Evolutionary conservation across 192 early-diverging fungal genomes (phyloP).

Genomic region (Pilaira anomala): DNA sequence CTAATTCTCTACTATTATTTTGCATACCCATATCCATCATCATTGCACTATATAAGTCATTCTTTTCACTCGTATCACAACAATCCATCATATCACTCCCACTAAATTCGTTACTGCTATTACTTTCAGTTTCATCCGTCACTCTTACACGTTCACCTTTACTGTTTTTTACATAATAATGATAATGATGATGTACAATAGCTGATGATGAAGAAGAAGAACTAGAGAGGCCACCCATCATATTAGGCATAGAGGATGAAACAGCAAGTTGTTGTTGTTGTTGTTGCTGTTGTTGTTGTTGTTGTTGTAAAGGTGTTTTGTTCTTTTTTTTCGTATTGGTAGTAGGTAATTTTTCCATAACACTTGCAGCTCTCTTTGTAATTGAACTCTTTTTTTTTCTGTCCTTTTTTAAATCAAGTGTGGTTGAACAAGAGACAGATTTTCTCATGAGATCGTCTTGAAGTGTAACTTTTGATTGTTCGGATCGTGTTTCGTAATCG

Average conservation of each 20-base stretch:
- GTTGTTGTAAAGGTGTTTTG: not conserved
- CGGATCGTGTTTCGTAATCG: not conserved
- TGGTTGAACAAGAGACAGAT: not conserved
- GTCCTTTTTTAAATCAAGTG: conserved; percentile 5
- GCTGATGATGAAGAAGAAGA: not conserved
- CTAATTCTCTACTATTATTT: not conserved
- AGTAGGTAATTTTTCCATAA: not conserved
- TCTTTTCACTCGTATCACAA: not conserved
- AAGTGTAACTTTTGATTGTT: not conserved
- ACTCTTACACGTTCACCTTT: conserved; percentile 1
- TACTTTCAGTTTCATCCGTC: not conserved
- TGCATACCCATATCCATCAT: too few species aligned
- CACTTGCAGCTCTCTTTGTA: not conserved
- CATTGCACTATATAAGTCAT: not conserved
- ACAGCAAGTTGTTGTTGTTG: not conserved
- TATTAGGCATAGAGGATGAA: conserved; percentile 14
- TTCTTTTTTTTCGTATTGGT: not conserved
- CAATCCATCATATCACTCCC: not conserved
- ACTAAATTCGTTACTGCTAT: conserved; percentile 4
- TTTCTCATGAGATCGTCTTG: conserved; percentile 1
- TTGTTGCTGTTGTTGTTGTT: not conserved
- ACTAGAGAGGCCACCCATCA: too few species aligned
- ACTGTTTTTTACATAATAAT: conserved; percentile 19
- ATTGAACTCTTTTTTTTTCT: too few species aligned
- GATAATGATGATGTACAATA: conserved; percentile 28